These are phyloP conservation scores for Cucurbita argyrosperma DNA, from an alignment of 306 rosid genomes.

Conservation along the genomic window DNA sequence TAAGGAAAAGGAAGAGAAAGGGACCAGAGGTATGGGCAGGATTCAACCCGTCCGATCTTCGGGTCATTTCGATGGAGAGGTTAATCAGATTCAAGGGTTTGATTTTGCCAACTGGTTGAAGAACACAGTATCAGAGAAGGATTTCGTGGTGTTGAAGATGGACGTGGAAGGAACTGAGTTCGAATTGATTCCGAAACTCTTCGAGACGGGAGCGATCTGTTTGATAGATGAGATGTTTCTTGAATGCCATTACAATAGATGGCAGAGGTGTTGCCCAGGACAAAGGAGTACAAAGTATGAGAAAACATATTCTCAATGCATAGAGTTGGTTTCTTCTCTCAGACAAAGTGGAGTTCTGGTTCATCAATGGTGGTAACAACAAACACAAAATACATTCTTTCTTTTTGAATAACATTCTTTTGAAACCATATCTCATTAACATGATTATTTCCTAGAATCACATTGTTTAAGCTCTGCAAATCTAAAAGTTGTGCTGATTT, in stretches of 20 bases:
- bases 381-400: not conserved
- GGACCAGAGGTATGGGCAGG: conserved; percentile 91
- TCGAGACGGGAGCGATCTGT: conserved; percentile 83
- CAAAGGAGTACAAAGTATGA: conserved; percentile 78
- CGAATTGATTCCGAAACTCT: conserved; percentile 68
- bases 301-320: conserved; percentile 69
- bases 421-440: not conserved
- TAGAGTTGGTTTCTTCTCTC: conserved; percentile 57
- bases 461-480: not conserved
- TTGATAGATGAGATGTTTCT: conserved; percentile 86
- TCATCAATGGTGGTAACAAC: conserved; percentile 84
- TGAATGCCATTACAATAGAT: conserved; percentile 89
- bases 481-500: not conserved
- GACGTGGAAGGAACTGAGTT: conserved; percentile 96
- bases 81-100: conserved; percentile 70
- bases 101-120: conserved; percentile 80
- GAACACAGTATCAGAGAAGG: conserved; percentile 49
- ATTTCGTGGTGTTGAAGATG: conserved; percentile 97
- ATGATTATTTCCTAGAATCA: not conserved
- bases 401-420: not conserved
- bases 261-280: conserved; percentile 98
- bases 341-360: conserved; percentile 90
- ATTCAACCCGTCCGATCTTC: conserved; percentile 43
- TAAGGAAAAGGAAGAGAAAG: conserved; percentile 41
- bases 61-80: conserved; percentile 40